Conservation (phyloP, 1,139 yeast species). For the Saccharomyces hybrid region DNA sequence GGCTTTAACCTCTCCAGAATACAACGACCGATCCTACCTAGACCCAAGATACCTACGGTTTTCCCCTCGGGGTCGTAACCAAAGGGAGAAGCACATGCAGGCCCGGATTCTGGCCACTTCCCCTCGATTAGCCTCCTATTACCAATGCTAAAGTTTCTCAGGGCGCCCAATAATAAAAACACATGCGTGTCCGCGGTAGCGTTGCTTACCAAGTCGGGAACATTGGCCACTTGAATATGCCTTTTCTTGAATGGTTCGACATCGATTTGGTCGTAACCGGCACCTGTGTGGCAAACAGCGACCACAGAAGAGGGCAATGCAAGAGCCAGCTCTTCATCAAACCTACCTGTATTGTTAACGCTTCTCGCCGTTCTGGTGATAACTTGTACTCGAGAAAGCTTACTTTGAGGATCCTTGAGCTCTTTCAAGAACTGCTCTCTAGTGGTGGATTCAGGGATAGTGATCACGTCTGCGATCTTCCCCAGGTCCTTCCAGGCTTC, state of each 20-base stretch:
- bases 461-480: conserved; percentile 44
- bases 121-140: conserved; percentile 46
- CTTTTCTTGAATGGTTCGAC: conserved; percentile 33
- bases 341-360: conserved; percentile 51
- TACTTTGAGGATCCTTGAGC: conserved; percentile 36
- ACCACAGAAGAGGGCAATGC: conserved; percentile 56
- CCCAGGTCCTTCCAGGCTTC: conserved; percentile 48
- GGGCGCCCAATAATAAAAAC: conserved; percentile 54
- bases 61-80: conserved; percentile 60
- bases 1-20: conserved; percentile 55
- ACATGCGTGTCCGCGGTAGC: conserved; percentile 83
- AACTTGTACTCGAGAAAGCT: conserved; percentile 41
- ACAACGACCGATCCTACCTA: conserved; percentile 74
- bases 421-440: conserved; percentile 46
- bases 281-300: conserved; percentile 74
- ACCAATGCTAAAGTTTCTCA: conserved; percentile 54
- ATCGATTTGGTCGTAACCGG: conserved; percentile 87
- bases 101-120: conserved; percentile 45
- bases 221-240: conserved; percentile 61
- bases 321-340: conserved; percentile 63
- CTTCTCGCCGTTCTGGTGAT: conserved; percentile 49
- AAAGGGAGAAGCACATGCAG: conserved; percentile 39
- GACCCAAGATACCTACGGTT: conserved; percentile 59
- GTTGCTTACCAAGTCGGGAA: conserved; percentile 63
- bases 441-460: conserved; percentile 37